phyloP scores from a whole-genome alignment of 1,284 basidiomycete genomes.

The Tilletia setariae region DNA sequence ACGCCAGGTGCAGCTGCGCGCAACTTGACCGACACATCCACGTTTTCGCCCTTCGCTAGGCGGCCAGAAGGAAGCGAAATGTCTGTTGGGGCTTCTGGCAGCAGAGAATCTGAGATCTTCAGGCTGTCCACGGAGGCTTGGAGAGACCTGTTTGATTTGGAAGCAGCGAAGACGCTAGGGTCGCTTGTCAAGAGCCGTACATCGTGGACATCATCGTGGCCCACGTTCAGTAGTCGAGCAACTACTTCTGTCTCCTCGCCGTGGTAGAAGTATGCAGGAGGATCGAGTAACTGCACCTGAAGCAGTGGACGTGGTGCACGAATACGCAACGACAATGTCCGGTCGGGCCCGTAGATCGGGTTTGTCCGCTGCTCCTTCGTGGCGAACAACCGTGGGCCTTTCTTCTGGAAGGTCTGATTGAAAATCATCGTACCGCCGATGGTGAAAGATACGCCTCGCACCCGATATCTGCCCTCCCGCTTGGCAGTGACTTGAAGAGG shows the following conservation, averaged over 20 bases:
- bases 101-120: neutral
- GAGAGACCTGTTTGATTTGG: neutral
- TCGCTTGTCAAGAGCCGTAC: neutral
- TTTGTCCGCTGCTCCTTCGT: constrained; percentile 56
- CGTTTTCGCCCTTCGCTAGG: constrained; percentile 10
- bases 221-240: constrained; percentile 9
- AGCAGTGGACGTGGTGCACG: constrained; percentile 52
- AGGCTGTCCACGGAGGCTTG: neutral
- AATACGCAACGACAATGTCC: constrained; percentile 53
- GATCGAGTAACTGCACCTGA: constrained; percentile 29
- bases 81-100: constrained; percentile 2
- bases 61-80: neutral
- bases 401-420: constrained; percentile 53
- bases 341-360: constrained; percentile 57
- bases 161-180: neutral
- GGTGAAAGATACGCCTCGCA: constrained; percentile 53
- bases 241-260: constrained; percentile 9
- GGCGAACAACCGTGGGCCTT: constrained; percentile 55
- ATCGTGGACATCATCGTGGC: constrained; percentile 7
- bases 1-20: neutral
- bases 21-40: neutral
- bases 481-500: neutral
- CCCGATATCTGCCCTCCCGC: constrained; percentile 34
- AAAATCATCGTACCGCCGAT: constrained; percentile 57
- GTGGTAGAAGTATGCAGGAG: neutral